Evolutionary conservation across 257 asterid species (phyloP).

Genomic region (Thymus mandschuricus): DNA sequence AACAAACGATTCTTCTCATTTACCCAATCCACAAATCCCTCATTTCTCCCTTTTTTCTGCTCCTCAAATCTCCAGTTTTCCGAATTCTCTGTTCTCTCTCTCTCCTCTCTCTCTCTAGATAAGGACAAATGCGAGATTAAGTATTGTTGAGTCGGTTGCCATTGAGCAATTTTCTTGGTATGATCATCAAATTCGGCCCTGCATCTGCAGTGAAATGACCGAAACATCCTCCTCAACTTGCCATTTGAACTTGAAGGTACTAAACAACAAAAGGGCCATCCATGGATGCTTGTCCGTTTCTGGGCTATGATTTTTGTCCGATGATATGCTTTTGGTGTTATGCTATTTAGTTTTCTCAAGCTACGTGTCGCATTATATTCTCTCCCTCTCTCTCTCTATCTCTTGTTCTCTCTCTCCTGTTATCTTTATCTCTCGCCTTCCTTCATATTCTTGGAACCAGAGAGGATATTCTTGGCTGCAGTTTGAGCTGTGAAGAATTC

Average conservation of each 20-base stretch:
- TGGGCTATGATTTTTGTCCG: conserved; percentile 33
- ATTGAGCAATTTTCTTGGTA: conserved; percentile 35
- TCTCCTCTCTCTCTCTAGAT: conserved; percentile 34
- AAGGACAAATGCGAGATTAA: conserved; percentile 36
- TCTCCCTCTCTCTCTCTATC: conserved; percentile 24
- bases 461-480: neutral
- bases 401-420: neutral
- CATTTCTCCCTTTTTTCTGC: conserved; percentile 8
- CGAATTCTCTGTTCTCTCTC: neutral
- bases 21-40: neutral
- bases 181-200: conserved; percentile 23
- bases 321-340: conserved; percentile 29
- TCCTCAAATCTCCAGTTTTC: conserved; percentile 10
- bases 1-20: conserved; percentile 23
- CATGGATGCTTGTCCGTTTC: conserved; percentile 42
- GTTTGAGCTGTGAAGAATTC: conserved; percentile 16
- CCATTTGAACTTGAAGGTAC: conserved; percentile 26
- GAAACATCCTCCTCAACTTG: conserved; percentile 38
- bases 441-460: conserved; percentile 24
- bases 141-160: conserved; percentile 33
- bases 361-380: conserved; percentile 47
- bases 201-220: conserved; percentile 23
- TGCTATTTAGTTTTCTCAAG: conserved; percentile 32
- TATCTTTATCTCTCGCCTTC: conserved; percentile 34
- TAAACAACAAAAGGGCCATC: conserved; percentile 46